These are phyloP conservation scores for Umbellularia californica DNA, from an alignment of 164 flowering plant genomes.

Conservation along the genomic window DNA sequence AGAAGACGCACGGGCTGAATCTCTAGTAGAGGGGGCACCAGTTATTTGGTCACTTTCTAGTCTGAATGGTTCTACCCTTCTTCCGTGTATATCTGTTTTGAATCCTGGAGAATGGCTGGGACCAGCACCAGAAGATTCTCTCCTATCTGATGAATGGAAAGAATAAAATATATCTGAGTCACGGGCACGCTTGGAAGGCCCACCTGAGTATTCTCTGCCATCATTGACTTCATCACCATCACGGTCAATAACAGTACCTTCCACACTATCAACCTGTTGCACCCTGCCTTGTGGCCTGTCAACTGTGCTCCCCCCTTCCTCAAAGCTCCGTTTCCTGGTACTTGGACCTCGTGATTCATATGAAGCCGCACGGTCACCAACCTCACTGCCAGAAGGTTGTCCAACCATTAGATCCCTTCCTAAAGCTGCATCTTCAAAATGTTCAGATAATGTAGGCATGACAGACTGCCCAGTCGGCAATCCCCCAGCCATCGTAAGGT, in stretches of 20 bases:
- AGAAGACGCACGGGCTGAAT: constrained; percentile 86
- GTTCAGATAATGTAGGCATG: constrained; percentile 33
- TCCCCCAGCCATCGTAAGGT: constrained; percentile 70
- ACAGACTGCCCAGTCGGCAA: constrained; percentile 35
- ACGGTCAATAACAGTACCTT: constrained; percentile 92
- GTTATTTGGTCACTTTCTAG: constrained; percentile 46
- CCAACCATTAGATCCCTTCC: constrained; percentile 78
- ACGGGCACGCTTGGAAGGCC: constrained; percentile 87
- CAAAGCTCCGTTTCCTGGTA: constrained; percentile 73
- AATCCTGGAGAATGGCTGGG: constrained; percentile 71
- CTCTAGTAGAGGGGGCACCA: constrained; percentile 54
- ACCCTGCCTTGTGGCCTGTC: constrained; percentile 45
- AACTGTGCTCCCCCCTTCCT: constrained; percentile 86
- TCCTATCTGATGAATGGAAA: constrained; percentile 42
- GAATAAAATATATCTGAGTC: constrained; percentile 22
- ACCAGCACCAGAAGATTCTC: constrained; percentile 80
- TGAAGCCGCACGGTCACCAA: constrained; percentile 97
- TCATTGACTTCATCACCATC: constrained; percentile 94
- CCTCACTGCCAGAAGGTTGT: constrained; percentile 92
- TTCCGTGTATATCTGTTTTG: constrained; percentile 52
- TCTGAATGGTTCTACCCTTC: constrained; percentile 36
- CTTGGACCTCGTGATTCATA: constrained; percentile 97
- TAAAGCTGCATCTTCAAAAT: constrained; percentile 34
- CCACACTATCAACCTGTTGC: constrained; percentile 88
- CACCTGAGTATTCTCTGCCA: constrained; percentile 62